phyloP scores from a whole-genome alignment of 495 filamentous ascomycete species.

The Hypoxylon intermedium region DNA sequence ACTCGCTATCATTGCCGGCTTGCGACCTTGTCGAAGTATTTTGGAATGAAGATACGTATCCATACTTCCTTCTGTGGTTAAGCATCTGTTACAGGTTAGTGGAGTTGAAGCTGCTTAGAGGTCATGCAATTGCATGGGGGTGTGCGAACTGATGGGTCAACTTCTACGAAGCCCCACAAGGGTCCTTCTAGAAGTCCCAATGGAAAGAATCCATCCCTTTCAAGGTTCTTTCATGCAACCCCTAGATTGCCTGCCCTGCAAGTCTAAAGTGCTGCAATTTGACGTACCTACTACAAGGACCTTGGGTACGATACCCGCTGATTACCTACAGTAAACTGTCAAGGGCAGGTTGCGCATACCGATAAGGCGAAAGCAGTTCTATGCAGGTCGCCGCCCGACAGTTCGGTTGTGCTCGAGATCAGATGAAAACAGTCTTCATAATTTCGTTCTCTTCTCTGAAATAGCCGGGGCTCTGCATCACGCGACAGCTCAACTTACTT shows the following conservation, averaged over 20 bases:
- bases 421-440: conserved; percentile 6
- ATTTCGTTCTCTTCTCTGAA: too few relatives aligned
- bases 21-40: neutral
- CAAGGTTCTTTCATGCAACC: conserved; percentile 36
- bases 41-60: conserved; percentile 9
- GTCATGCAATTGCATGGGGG: neutral
- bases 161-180: neutral
- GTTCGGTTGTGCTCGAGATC: conserved; percentile 23
- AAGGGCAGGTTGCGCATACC: conserved; percentile 21
- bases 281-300: neutral
- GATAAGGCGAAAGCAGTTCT: conserved; percentile 8
- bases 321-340: too few relatives aligned
- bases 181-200: conserved; percentile 36
- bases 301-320: conserved; percentile 16
- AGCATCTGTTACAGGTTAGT: conserved; percentile 24
- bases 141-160: neutral
- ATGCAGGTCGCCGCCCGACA: conserved; percentile 32
- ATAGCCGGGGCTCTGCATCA: conserved; percentile 6
- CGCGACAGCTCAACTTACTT: conserved; percentile 22
- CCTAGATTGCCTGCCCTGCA: conserved; percentile 17
- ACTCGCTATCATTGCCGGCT: neutral
- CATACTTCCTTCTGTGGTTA: conserved; percentile 25
- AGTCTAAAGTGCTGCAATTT: neutral
- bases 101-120: neutral
- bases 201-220: conserved; percentile 25